These are phyloP conservation scores for Ascomycota sp. DNA, from an alignment of 2,329 filamentous ascomycete genomes.

Conservation along the genomic window DNA sequence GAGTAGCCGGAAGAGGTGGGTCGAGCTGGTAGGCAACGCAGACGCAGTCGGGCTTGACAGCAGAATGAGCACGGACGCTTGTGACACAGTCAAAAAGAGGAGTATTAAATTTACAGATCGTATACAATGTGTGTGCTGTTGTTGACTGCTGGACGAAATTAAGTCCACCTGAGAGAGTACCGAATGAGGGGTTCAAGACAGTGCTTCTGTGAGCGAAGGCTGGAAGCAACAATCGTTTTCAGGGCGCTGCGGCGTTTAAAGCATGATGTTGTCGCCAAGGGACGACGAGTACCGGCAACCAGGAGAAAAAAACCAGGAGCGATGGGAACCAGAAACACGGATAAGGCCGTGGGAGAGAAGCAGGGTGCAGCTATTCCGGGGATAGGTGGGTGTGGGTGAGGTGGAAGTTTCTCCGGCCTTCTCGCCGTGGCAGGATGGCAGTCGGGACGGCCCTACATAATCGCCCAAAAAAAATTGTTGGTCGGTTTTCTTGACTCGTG, in stretches of 20 bases:
- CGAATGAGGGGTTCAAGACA: neutral
- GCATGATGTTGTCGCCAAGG: slow-evolving; percentile 17
- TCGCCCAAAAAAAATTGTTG: neutral
- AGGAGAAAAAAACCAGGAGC: slow-evolving; percentile 19
- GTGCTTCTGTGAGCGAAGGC: neutral
- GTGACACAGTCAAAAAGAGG: no score
- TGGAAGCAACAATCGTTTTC: slow-evolving; percentile 1
- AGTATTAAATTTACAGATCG: no score
- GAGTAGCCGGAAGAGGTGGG: neutral
- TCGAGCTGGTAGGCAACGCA: neutral
- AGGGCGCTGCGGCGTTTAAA: slow-evolving; percentile 14
- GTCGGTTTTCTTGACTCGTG: neutral
- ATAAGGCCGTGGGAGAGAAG: slow-evolving; percentile 8
- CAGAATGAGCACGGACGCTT: neutral
- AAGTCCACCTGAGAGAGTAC: neutral
- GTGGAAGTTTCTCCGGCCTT: slow-evolving; percentile 20
- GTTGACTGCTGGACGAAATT: neutral
- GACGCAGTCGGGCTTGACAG: neutral
- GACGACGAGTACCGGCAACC: slow-evolving; percentile 17
- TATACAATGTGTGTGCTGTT: neutral
- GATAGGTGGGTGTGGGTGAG: slow-evolving; percentile 15
- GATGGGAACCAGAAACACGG: slow-evolving; percentile 10
- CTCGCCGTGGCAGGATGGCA: slow-evolving; percentile 6
- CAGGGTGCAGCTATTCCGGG: slow-evolving; percentile 8
- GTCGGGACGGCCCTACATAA: slow-evolving; percentile 1